Evolutionary conservation across 164 flowering plant species (phyloP), one percentile per base, ranked within the genome.

Genomic region (Sedum album): DNA sequence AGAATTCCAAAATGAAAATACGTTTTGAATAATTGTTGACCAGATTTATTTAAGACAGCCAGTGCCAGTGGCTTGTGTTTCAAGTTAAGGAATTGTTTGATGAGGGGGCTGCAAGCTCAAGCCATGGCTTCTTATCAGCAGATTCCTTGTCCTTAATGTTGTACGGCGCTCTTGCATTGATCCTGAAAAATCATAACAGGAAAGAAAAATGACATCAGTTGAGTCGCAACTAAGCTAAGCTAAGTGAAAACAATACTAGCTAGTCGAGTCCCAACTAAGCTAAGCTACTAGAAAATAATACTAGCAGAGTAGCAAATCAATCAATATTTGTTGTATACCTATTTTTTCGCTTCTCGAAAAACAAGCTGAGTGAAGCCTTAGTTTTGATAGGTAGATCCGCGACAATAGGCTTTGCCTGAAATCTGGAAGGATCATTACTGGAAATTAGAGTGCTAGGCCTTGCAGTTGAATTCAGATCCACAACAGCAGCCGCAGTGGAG

Each of bases 321-420:
- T n/a, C n/a, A n/a, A 26, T 53, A 70, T 68, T 15, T 13, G 28
- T 53, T 65, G 60, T 79, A 69, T 72, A 86, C 93, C 96, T 78
- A 63, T 84, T 92, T 76, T 88, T 89, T 75, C 97, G 86, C 83
- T 86, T 91, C 85, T 86, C 96, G 61, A 91, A 61, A 77, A 91
- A 91, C 66, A 93, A 80, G 68, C 83, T 81, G 41, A 91, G 87
- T 0, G 96, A 91, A 35, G 82, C 84, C 74, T 82, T 88, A 77
- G 96, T 84, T 11, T 88, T 84, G 69, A 89, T 79, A 8, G 93
- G 92, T 18, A 91, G 79, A 78, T 80, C 97, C 87, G n/a, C n/a
- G n/a, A n/a, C n/a, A n/a, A n/a, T n/a, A n/a, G n/a, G n/a, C n/a
- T n/a, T n/a, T n/a, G n/a, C n/a, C n/a, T n/a, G n/a, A n/a, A n/a